Base-by-base conservation (phyloP, 2,329 filamentous ascomycete genomes). In the Laburnicola sp. region DNA sequence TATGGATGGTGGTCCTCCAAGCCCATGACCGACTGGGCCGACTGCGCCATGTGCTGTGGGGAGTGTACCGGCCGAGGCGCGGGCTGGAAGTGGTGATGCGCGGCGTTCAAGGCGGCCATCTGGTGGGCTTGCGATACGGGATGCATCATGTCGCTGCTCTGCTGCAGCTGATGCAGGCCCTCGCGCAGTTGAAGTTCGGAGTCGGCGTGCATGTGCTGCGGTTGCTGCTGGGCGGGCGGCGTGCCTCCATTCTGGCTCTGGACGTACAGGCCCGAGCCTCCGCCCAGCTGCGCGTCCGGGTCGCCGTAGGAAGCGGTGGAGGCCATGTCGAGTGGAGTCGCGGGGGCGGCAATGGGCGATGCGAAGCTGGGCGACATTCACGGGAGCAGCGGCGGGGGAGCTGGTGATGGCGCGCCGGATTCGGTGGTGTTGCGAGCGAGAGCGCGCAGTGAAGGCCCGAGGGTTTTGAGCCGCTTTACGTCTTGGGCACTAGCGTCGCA, bases 21-120 rank as follows among this genome's bases (percentile, higher is more conserved):
- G 49, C 59, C 71, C 70, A 74, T 73, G 25, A 71, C 70, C 5
- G 68, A 63, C 42, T 69, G 70, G 4, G 71, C 71, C 64, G 73
- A 73, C 38, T 67, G 70, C 11, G 70, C 71, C 70, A 74, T 73
- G 47, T 72, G 69, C 51, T 74, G 71, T 4, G 70, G 70, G 9
- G 70, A 72, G 44, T 72, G 69, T 16, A 67, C 67, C 5, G 69
- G 70, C 7, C 70, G 67, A 48, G 63, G 57, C 8, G 63, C 68
- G 5, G 65, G 63, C 49, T 71, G 69, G 46, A 71, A 70, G 42
- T 71, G 69, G 50, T 64, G 64, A 54, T 72, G 69, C 53, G 54
- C 47, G 30, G 65, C 59, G 50, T 52, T 56, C 54, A 71, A 55
- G 30, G 62, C 50, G 30, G 63, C 58, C 49, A 66, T 57, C 54